Evolutionary conservation across 441 rosid species (phyloP).

Genomic region (Raphanus hybrid): DNA sequence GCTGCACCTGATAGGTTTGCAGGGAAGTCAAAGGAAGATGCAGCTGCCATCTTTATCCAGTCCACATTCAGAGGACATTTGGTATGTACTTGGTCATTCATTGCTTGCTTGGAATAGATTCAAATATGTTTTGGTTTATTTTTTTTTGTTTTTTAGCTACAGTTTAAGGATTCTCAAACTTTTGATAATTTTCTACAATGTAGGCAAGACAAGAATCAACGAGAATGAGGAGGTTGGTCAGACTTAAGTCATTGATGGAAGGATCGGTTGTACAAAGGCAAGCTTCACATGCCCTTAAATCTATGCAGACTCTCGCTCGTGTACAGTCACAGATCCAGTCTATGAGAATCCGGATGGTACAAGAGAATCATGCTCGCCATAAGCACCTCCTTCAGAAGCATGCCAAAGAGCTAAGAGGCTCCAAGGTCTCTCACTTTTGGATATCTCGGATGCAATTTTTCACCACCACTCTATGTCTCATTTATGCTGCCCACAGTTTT

Average conservation of each 20-base stretch:
- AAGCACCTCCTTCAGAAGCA: slow-evolving; percentile 83
- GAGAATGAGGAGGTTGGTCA: slow-evolving; percentile 69
- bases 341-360: slow-evolving; percentile 53
- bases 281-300: slow-evolving; percentile 71
- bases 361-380: slow-evolving; percentile 92
- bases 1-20: slow-evolving; percentile 47
- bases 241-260: slow-evolving; percentile 79
- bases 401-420: slow-evolving; percentile 59
- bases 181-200: slow-evolving; percentile 24
- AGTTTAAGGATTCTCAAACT: background rate
- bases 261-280: slow-evolving; percentile 82
- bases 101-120: background rate
- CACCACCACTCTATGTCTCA: no score
- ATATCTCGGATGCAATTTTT: no score
- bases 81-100: slow-evolving; percentile 43
- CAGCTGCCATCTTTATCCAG: slow-evolving; percentile 73
- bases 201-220: slow-evolving; percentile 80
- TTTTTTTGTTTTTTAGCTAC: background rate
- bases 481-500: no score
- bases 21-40: slow-evolving; percentile 75
- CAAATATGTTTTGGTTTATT: background rate
- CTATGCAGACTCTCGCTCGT: slow-evolving; percentile 86
- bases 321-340: slow-evolving; percentile 80
- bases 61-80: slow-evolving; percentile 74
- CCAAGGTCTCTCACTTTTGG: no score